Base-by-base conservation (phyloP, 2,329 filamentous ascomycete genomes). In the Orbilia ellipsospora region DNA sequence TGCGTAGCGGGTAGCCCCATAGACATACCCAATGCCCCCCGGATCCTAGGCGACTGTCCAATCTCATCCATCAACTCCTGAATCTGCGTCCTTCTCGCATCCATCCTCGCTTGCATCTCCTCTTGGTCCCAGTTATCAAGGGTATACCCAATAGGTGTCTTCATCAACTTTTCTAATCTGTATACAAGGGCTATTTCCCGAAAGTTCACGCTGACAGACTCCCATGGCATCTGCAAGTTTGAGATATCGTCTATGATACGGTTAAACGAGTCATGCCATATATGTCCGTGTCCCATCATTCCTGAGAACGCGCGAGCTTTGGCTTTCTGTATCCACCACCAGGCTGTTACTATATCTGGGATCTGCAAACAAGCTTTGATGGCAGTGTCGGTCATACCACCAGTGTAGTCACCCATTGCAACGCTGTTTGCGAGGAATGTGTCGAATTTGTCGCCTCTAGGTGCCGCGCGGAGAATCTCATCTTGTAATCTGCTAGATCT, bases 231-330 rank as follows among this genome's bases (percentile, higher is more conserved):
- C 42, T 69, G 64, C 10, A 69, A 40, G 26, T 69, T 75, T 26
- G 45, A n/a, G 18, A 75, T 65, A 54, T 75, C 72, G 23, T 75
- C 72, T 4, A 36, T 44, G 4, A 65, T 44, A 1, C 72, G 57
- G 31, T 18, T 65, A 59, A 69, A 75, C 7, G 64, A 65, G 23
- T 75, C 63, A n/a, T 59, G 3, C 64, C 64, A 69, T 20, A 56
- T 57, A 8, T 65, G 59, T 0, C 64, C 72, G 45, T 63, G 72
- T 12, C 57, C 64, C 52, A 75, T 67, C 23, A 69, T 54, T 5
- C 62, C 59, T 13, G 72, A 65, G 31, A 75, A 75, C 0, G 72
- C 57, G 6, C 72, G 64, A n/a, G 72, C 72, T 61, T 75, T 75
- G 23, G 72, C 45, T 16, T 55, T 57, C 40, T 75, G 72, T 12